Evolutionary conservation across 257 asterid genomes (phyloP), one percentile per base, ranked within the genome.

Genomic region (Nicotiana tomentosiformis): DNA sequence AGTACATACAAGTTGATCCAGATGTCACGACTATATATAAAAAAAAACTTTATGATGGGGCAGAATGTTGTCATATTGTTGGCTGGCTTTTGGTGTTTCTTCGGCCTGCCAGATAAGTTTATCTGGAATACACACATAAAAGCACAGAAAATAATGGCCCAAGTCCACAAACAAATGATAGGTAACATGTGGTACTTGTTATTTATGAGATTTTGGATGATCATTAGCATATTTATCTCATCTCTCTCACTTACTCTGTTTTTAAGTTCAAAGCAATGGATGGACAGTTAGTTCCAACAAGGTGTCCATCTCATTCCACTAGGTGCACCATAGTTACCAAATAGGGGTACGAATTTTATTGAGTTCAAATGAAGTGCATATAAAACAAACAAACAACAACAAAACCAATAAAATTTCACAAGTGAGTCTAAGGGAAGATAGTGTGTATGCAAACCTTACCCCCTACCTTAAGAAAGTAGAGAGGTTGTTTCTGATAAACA

Each of bases 101-200:
- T 64, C 5, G 23, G 69, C 2, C 78, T 82, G 90, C 90, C 93
- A 90, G 89, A 82, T 82, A 37, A 84, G 43, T 65, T 86, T 86
- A 85, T 84, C 89, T 85, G 91, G 46, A 51, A 7, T 60, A 81
- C 77, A 79, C 87, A 83, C 83, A 86, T 76, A 78, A 69, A 84
- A 49, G 62, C 43, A 74, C 43, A 74, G 7, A 43, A 26, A 26
- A 49, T 11, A 6, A 12, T 23, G 53, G 16, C 4, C 0, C 10
- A 87, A 82, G 81, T 29, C 65, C 81, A 81, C 87, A 74, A 74
- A 49, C 43, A 49, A 67, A 87, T 83, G 51, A 85, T 89, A 83
- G 18, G 23, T 66, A 82, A 57, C 85, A 57, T 82, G 77, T 81
- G 88, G 89, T 87, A 49, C 80, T 82, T 85, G 64, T 83, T 55